Conservation (phyloP, 2,329 filamentous ascomycete genomes). For the Ciborinia camelliae region DNA sequence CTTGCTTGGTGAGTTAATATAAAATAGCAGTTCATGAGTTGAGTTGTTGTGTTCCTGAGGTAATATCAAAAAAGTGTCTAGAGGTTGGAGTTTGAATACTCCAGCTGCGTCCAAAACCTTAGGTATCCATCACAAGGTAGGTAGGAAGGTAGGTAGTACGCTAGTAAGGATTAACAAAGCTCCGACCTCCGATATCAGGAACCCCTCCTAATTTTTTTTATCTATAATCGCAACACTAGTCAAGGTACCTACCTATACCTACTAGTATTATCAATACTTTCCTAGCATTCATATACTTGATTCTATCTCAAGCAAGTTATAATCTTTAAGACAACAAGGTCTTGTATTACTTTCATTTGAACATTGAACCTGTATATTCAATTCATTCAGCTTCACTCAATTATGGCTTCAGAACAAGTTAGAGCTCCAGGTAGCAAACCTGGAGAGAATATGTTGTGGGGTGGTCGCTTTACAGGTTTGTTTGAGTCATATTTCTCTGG, state of each 20-base stretch:
- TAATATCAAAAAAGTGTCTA: neutral
- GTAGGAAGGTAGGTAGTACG: constrained; percentile 8
- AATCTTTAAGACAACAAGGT: neutral
- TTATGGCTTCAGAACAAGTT: constrained; percentile 32
- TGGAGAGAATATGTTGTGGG: constrained; percentile 49
- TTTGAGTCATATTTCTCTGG: constrained; percentile 2
- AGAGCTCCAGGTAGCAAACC: constrained; percentile 33
- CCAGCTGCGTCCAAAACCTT: too few relatives aligned
- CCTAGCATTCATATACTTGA: neutral
- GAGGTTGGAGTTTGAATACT: too few relatives aligned
- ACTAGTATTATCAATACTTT: constrained; percentile 16
- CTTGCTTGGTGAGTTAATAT: neutral
- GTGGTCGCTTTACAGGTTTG: constrained; percentile 57
- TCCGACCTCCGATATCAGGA: constrained; percentile 8
- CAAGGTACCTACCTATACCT: too few relatives aligned
- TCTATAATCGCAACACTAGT: constrained; percentile 9
- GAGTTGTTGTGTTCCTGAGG: constrained; percentile 8
- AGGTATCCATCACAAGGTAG: too few relatives aligned
- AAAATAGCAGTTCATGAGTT: constrained; percentile 5
- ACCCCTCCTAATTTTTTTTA: neutral
- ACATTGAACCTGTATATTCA: neutral
- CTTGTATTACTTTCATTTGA: neutral
- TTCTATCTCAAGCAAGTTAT: neutral
- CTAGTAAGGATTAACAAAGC: constrained; percentile 11
- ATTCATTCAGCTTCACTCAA: constrained; percentile 21